Evolutionary conservation across 768 basidiomycete genomes (phyloP).

Genomic region (Kwoniella europaea): DNA sequence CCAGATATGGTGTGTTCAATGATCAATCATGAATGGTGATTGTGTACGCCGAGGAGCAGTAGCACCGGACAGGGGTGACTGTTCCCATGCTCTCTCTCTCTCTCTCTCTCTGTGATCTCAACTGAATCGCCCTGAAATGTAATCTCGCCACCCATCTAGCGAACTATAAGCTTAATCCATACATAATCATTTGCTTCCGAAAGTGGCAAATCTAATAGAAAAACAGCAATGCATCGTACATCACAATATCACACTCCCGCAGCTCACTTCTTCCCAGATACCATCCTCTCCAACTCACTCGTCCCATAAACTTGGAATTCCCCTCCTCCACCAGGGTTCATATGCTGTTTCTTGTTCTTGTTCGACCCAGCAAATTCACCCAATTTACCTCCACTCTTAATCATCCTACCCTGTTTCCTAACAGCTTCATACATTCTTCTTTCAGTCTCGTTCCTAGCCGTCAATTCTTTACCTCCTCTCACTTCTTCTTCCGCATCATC

Average conservation of each 20-base stretch:
- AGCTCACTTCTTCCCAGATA: conserved; percentile 31
- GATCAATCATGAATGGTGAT: neutral
- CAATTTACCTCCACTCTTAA: conserved; percentile 72
- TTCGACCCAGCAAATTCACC: conserved; percentile 45
- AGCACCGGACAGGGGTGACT: neutral
- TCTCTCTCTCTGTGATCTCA: neutral
- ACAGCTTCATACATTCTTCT: conserved; percentile 85
- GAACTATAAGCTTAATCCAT: neutral
- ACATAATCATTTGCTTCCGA: conserved; percentile 3
- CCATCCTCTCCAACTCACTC: conserved; percentile 54
- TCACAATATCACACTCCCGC: too few relatives aligned
- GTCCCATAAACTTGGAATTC: conserved; percentile 57
- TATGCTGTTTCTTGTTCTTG: neutral
- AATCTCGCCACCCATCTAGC: conserved; percentile 15
- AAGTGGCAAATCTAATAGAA: conserved; percentile 5
- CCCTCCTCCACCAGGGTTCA: conserved; percentile 31
- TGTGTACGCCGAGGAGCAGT: neutral
- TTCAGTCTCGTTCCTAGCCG: conserved; percentile 67
- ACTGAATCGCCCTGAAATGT: neutral
- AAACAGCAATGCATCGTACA: too few relatives aligned
- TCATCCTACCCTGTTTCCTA: conserved; percentile 76
- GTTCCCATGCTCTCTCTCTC: neutral
- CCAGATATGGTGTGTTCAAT: neutral
- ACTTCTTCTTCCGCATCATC: conserved; percentile 57
- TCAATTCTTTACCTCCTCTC: conserved; percentile 46